phyloP scores from a whole-genome alignment of 306 rosid genomes.

The Acacia melanoxylon region DNA sequence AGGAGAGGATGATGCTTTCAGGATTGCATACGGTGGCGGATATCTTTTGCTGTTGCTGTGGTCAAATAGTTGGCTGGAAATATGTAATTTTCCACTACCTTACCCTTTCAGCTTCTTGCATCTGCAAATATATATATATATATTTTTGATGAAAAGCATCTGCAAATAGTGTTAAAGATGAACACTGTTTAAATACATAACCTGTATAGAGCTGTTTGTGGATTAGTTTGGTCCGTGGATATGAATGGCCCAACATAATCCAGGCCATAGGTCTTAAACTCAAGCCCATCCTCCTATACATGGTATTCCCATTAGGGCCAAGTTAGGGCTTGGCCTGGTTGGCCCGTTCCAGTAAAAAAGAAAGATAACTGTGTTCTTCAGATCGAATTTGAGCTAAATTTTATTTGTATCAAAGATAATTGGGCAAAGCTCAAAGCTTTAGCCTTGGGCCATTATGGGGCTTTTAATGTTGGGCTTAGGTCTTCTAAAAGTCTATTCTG shows the following conservation, averaged over 20 bases:
- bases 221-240: background rate
- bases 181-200: constrained; percentile 2
- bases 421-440: background rate
- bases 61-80: constrained; percentile 98
- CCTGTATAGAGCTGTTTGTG: background rate
- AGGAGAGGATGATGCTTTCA: constrained; percentile 81
- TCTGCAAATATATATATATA: background rate
- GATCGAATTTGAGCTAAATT: background rate
- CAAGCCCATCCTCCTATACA: background rate
- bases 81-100: constrained; percentile 57
- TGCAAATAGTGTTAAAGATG: constrained; percentile 6
- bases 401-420: background rate
- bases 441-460: background rate
- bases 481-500: background rate
- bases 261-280: background rate
- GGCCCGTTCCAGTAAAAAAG: background rate
- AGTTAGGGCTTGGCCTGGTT: background rate
- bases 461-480: background rate
- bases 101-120: constrained; percentile 20
- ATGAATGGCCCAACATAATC: background rate
- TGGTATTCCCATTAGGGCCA: background rate
- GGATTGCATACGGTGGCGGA: constrained; percentile 85
- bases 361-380: background rate
- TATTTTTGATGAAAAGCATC: no score
- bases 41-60: constrained; percentile 85